A percentile compares a stretch with the other conserved stretches of the same genome.
Evolutionary conservation across 345 rosid genomes (phyloP).

Genomic region (Turnera subulata): DNA sequence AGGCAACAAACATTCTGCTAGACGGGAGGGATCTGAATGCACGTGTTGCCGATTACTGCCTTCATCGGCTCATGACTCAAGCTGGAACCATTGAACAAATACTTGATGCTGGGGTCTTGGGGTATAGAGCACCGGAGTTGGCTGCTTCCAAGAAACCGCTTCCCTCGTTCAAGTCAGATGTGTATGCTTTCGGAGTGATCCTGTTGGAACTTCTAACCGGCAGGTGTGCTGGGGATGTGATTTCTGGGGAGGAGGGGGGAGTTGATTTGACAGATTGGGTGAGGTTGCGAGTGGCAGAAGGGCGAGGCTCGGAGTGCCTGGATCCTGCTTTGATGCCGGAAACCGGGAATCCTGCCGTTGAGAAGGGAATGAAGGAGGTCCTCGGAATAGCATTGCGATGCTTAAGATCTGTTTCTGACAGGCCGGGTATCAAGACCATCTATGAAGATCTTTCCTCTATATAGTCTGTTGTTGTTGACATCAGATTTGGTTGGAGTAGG

Average conservation of each 20-base stretch:
- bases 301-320: constrained; percentile 62
- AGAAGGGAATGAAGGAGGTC: constrained; percentile 90
- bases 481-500: constrained; percentile 10
- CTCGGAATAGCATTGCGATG: constrained; percentile 83
- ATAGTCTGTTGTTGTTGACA: constrained; percentile 22
- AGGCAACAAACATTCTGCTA: constrained; percentile 74
- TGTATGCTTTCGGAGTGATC: constrained; percentile 88
- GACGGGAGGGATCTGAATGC: constrained; percentile 94
- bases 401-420: constrained; percentile 73
- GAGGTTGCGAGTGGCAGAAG: constrained; percentile 57
- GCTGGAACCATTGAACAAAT: constrained; percentile 92
- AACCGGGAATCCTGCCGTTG: constrained; percentile 49
- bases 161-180: constrained; percentile 93
- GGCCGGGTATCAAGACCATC: constrained; percentile 93
- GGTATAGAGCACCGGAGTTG: constrained; percentile 92
- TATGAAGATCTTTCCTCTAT: constrained; percentile 97
- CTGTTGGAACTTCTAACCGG: constrained; percentile 78
- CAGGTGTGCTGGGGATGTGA: constrained; percentile 90
- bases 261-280: constrained; percentile 88
- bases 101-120: constrained; percentile 87
- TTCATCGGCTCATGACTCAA: constrained; percentile 93
- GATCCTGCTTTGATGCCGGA: constrained; percentile 59
- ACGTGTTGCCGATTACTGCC: constrained; percentile 92
- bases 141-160: constrained; percentile 84
- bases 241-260: constrained; percentile 72